phyloP scores from a whole-genome alignment of 1,284 basidiomycete species.

The Ceratobasidium sp. region DNA sequence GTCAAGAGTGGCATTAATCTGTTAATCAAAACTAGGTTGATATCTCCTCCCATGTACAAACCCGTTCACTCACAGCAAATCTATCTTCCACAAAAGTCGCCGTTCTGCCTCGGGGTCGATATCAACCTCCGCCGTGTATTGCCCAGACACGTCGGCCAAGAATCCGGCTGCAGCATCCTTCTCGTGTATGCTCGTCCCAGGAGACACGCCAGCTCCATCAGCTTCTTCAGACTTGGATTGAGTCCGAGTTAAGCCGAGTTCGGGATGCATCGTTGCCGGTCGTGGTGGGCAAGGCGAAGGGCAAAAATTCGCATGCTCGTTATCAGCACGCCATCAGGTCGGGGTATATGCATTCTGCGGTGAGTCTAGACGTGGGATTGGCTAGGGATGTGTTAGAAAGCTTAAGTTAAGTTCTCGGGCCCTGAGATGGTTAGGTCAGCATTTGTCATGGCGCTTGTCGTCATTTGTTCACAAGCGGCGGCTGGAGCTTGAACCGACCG shows the following conservation, averaged over 20 bases:
- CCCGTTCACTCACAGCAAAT: conserved; percentile 51
- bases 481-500: conserved; percentile 19
- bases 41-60: too few relatives aligned
- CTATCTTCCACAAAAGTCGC: conserved; percentile 55
- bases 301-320: conserved; percentile 12
- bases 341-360: conserved; percentile 34
- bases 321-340: conserved; percentile 37
- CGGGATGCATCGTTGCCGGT: conserved; percentile 11
- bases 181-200: conserved; percentile 23
- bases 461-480: conserved; percentile 28
- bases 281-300: conserved; percentile 17
- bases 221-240: conserved; percentile 24
- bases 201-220: conserved; percentile 19
- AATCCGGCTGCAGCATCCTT: conserved; percentile 43
- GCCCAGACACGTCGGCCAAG: conserved; percentile 23
- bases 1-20: conserved; percentile 61
- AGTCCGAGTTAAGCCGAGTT: conserved; percentile 14
- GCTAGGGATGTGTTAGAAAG: neutral
- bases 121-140: neutral
- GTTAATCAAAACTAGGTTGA: neutral
- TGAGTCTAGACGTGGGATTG: conserved; percentile 27
- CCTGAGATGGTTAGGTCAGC: conserved; percentile 22
- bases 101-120: conserved; percentile 50
- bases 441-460: conserved; percentile 19
- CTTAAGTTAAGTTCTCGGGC: conserved; percentile 28